These are phyloP conservation scores for Tolypocladium album DNA, from an alignment of 2,329 filamentous ascomycete genomes.

Conservation along the genomic window DNA sequence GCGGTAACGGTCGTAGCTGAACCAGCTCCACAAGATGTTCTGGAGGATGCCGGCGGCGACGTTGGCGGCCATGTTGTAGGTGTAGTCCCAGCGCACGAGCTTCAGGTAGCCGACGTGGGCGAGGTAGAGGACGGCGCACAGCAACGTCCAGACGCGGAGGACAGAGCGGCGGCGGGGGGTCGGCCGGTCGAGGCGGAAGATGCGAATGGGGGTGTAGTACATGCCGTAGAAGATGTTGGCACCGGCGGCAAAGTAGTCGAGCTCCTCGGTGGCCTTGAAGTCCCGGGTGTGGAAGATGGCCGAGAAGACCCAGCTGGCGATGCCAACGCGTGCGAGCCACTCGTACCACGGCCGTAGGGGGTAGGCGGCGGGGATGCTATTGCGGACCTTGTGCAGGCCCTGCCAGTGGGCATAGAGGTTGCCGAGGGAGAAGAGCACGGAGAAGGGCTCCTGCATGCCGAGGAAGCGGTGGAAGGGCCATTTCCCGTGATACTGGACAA, in stretches of 20 bases:
- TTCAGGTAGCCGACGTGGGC: conserved; percentile 76
- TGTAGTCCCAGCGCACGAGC: conserved; percentile 85
- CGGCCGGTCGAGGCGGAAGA: conserved; percentile 68
- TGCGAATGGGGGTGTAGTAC: conserved; percentile 71
- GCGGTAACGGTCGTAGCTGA: conserved; percentile 65
- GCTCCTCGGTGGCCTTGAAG: conserved; percentile 74
- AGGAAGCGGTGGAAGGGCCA: conserved; percentile 91
- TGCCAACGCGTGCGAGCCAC: conserved; percentile 67
- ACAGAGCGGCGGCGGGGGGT: conserved; percentile 33
- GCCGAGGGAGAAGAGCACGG: conserved; percentile 83
- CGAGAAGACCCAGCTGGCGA: conserved; percentile 78
- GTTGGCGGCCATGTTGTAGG: conserved; percentile 96
- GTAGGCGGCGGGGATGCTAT: conserved; percentile 61
- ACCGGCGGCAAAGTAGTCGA: conserved; percentile 93
- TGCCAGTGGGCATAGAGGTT: conserved; percentile 80
- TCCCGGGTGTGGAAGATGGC: conserved; percentile 90
- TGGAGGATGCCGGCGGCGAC: conserved; percentile 70
- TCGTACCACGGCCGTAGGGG: conserved; percentile 72
- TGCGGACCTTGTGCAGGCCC: conserved; percentile 62
- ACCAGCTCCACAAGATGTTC: conserved; percentile 78
- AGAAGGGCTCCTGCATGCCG: conserved; percentile 91
- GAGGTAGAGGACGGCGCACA: conserved; percentile 62
- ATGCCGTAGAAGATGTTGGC: conserved; percentile 84
- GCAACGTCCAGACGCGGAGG: conserved; percentile 62
- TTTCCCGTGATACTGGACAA: conserved; percentile 96